These are phyloP conservation scores for Boechera stricta DNA, from an alignment of 345 rosid species.

Conservation along the genomic window DNA sequence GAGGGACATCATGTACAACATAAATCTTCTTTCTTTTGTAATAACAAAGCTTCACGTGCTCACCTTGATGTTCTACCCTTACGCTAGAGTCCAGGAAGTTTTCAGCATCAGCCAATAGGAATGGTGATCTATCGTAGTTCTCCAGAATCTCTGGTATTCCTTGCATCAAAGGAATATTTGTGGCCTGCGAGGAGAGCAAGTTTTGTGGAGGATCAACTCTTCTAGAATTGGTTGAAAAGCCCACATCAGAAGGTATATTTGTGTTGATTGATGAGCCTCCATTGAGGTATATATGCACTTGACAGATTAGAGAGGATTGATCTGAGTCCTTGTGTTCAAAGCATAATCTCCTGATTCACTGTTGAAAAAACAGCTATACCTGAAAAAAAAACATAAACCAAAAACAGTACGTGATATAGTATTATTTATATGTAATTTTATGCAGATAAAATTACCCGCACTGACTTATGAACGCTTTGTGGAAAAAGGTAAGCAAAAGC, in stretches of 20 bases:
- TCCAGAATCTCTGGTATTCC: conserved; percentile 76
- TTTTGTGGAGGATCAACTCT: conserved; percentile 58
- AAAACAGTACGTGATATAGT: too few relatives aligned
- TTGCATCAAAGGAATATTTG: conserved; percentile 67
- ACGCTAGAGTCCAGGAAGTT: conserved; percentile 58
- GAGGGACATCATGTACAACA: too few relatives aligned
- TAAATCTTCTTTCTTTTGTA: too few relatives aligned
- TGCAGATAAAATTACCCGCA: too few relatives aligned
- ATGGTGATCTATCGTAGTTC: conserved; percentile 75
- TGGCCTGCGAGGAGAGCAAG: conserved; percentile 52
- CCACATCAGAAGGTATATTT: conserved; percentile 57
- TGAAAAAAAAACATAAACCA: too few relatives aligned
- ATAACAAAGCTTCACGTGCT: conserved; percentile 13
- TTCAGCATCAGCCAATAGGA: conserved; percentile 55
- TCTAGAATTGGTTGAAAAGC: conserved; percentile 59
- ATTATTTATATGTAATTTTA: too few relatives aligned
- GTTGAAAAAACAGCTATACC: conserved; percentile 13
- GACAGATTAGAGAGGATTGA: conserved; percentile 49
- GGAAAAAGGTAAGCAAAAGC: too few relatives aligned
- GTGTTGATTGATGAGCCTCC: conserved; percentile 61
- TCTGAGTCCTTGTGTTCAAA: conserved; percentile 59
- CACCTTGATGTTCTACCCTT: conserved; percentile 58
- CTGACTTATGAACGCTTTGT: too few relatives aligned
- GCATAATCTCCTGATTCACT: conserved; percentile 70
- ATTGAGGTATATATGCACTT: conserved; percentile 54